phyloP scores from a whole-genome alignment of 352 stramenopile species.

The Phytopythium montanum region DNA sequence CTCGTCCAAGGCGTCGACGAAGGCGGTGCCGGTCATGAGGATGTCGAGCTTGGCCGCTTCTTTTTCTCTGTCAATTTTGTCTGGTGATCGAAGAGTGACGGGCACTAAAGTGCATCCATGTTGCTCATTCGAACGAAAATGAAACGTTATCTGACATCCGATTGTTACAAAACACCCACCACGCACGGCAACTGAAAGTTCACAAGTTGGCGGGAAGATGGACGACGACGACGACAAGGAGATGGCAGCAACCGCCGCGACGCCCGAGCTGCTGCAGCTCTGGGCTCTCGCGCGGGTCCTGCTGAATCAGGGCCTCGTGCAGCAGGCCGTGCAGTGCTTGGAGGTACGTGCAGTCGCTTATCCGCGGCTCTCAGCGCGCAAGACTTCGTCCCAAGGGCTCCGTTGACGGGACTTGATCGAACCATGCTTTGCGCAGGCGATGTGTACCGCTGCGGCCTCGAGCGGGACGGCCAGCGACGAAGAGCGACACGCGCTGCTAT shows the following conservation, averaged over 20 bases:
- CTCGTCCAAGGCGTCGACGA: constrained; percentile 16
- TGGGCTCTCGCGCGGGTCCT: constrained; percentile 61
- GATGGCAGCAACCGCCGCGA: constrained; percentile 15
- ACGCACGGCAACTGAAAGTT: too few relatives aligned
- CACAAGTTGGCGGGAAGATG: too few relatives aligned
- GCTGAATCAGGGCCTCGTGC: constrained; percentile 28
- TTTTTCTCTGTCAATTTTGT: too few relatives aligned
- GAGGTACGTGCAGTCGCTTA: constrained; percentile 24
- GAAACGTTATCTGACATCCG: too few relatives aligned
- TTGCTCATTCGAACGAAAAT: too few relatives aligned
- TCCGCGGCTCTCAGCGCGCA: background rate
- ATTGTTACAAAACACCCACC: too few relatives aligned
- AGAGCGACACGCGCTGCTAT: constrained; percentile 19
- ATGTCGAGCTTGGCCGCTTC: too few relatives aligned
- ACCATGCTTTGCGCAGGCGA: constrained; percentile 20
- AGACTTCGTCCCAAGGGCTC: background rate
- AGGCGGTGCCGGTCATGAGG: too few relatives aligned
- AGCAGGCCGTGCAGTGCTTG: constrained; percentile 41
- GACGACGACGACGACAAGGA: too few relatives aligned
- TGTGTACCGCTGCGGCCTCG: constrained; percentile 23
- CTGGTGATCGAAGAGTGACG: too few relatives aligned
- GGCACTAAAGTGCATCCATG: too few relatives aligned
- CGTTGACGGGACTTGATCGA: background rate
- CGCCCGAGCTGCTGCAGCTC: constrained; percentile 38
- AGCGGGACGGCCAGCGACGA: constrained; percentile 5